Evolutionary conservation across 345 rosid species (phyloP).

Genomic region (Adansonia digitata): DNA sequence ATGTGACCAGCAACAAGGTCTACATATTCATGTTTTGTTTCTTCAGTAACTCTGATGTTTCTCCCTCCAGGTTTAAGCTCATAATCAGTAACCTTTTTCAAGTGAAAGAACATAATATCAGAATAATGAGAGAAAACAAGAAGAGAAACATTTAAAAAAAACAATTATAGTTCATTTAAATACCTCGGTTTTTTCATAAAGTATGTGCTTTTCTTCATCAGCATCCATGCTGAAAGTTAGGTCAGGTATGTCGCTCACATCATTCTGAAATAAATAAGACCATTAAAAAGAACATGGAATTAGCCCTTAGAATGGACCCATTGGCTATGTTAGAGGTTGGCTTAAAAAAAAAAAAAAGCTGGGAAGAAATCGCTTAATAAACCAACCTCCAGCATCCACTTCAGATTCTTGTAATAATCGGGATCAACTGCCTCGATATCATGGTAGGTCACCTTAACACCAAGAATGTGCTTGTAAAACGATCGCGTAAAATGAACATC

Average conservation of each 20-base stretch:
- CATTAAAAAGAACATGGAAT: neutral
- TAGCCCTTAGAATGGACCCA: neutral
- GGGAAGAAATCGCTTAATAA: too few species aligned
- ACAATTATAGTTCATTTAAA: neutral
- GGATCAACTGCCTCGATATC: slow-evolving; percentile 99
- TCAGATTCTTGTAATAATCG: slow-evolving; percentile 90
- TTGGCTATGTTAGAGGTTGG: too few species aligned
- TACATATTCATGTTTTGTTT: slow-evolving; percentile 93
- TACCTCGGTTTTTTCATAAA: slow-evolving; percentile 94
- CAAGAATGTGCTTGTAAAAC: slow-evolving; percentile 92
- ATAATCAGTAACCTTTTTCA: slow-evolving; percentile 81
- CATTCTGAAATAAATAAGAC: slow-evolving; percentile 58
- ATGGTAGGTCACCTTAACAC: slow-evolving; percentile 94
- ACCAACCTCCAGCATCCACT: slow-evolving; percentile 97
- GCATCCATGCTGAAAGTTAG: slow-evolving; percentile 98
- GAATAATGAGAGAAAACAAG: neutral
- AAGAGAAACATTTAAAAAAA: neutral
- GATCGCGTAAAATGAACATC: slow-evolving; percentile 96
- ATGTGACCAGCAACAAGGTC: slow-evolving; percentile 97
- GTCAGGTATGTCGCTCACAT: slow-evolving; percentile 75
- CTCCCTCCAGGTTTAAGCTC: slow-evolving; percentile 98
- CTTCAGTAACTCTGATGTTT: slow-evolving; percentile 89
- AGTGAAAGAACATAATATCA: slow-evolving; percentile 14
- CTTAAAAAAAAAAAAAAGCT: too few species aligned
- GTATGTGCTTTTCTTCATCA: slow-evolving; percentile 93